Evolutionary conservation across 2,329 filamentous ascomycete species (phyloP).

Genomic region (Diplodia scrobiculata): DNA sequence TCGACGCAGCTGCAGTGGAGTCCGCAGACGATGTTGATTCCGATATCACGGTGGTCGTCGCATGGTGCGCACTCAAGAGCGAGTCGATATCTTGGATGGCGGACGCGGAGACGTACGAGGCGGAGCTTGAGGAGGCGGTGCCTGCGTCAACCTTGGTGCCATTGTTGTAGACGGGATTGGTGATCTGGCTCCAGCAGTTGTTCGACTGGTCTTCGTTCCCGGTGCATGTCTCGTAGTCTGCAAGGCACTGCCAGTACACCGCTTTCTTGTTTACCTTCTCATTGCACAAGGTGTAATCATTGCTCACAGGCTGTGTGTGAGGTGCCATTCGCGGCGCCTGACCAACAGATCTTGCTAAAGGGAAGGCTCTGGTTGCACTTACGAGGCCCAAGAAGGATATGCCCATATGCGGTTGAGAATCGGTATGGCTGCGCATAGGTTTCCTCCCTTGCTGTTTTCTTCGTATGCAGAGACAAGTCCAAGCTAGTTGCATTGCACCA

Average conservation of each 20-base stretch:
- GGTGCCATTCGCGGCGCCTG: not conserved
- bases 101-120: not conserved
- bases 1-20: not conserved
- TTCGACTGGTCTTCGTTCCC: not conserved
- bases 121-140: not conserved
- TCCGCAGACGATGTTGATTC: not conserved
- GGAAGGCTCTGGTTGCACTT: not conserved
- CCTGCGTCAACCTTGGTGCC: not conserved
- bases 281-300: not conserved
- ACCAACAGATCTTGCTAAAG: not conserved
- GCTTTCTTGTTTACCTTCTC: not conserved
- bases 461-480: too few relatives aligned
- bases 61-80: not conserved
- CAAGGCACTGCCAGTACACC: not conserved
- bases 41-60: not conserved
- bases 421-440: not conserved
- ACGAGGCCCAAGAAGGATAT: not conserved
- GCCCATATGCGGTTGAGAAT: too few relatives aligned
- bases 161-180: not conserved
- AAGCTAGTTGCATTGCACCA: not conserved
- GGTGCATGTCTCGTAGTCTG: not conserved
- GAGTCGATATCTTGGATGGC: not conserved
- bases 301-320: not conserved
- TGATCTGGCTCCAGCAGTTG: not conserved
- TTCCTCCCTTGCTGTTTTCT: not conserved